A percentile compares a stretch with the other conserved stretches of the same genome.
Evolutionary conservation across 2,329 filamentous ascomycete genomes (phyloP).

Genomic region (Fusarium coffeatum): DNA sequence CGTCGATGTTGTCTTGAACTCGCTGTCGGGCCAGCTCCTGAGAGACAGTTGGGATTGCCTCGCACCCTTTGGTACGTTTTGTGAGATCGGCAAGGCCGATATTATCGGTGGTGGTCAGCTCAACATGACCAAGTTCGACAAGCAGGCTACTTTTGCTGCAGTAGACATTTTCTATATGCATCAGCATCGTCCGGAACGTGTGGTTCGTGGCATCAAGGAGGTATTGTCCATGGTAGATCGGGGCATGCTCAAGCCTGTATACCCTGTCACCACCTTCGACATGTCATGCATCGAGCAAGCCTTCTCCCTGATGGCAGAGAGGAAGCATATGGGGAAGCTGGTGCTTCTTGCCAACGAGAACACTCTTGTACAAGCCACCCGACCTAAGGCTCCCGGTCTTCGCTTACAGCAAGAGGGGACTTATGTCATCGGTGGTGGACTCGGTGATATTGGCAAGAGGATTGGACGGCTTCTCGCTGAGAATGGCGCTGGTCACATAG

Average conservation of each 20-base stretch:
- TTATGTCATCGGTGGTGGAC: conserved; percentile 3
- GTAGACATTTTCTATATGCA: conserved; percentile 4
- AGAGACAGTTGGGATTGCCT: conserved; percentile 7
- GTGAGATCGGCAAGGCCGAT: conserved; percentile 7
- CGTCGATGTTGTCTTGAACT: conserved; percentile 1
- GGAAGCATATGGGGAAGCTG: conserved; percentile 2
- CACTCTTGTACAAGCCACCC: not conserved
- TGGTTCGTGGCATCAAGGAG: conserved; percentile 1
- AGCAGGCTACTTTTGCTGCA: conserved; percentile 1
- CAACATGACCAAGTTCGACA: conserved; percentile 5
- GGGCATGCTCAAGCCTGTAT: not conserved
- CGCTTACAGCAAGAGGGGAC: not conserved
- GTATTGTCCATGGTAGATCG: not conserved
- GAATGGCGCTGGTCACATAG: conserved; percentile 2
- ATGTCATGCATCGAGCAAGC: conserved; percentile 1
- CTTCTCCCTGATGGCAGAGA: not conserved
- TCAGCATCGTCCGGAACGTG: not conserved
- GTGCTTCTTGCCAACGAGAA: not conserved
- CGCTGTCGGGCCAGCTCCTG: not conserved
- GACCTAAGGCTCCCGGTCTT: not conserved
- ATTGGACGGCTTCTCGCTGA: not conserved
- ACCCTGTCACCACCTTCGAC: not conserved
- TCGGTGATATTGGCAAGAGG: conserved; percentile 8
- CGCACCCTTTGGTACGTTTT: conserved; percentile 4
- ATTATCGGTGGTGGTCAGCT: not conserved